phyloP scores from a whole-genome alignment of 208 protist genomes.

The Leishmania arabica region DNA sequence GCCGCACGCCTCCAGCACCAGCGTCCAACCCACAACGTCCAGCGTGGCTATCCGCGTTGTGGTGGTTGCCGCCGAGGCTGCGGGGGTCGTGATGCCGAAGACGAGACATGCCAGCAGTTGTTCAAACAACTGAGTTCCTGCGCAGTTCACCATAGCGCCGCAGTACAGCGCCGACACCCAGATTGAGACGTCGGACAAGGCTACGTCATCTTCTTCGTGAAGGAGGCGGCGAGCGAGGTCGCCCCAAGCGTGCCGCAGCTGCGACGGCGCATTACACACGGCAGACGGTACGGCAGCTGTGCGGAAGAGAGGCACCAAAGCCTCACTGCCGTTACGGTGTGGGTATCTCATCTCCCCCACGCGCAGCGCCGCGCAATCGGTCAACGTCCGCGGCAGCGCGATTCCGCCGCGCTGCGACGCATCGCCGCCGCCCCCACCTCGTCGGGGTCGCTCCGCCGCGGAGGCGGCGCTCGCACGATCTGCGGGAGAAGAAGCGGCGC shows the following conservation, averaged over 20 bases:
- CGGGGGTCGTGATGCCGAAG: slow-evolving; percentile 9
- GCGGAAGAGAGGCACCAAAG: slow-evolving; percentile 10
- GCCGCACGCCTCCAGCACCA: slow-evolving; percentile 47
- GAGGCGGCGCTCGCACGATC: background rate
- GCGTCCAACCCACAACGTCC: slow-evolving; percentile 41
- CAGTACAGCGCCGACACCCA: slow-evolving; percentile 51
- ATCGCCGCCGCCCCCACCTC: background rate
- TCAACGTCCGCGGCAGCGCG: slow-evolving; percentile 3
- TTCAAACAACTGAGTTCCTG: slow-evolving; percentile 57
- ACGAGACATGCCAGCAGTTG: slow-evolving; percentile 62
- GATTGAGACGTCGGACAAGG: slow-evolving; percentile 15
- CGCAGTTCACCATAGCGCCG: slow-evolving; percentile 52
- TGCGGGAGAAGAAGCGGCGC: background rate
- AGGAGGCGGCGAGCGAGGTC: slow-evolving; percentile 12
- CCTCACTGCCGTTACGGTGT: background rate
- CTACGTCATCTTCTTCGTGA: slow-evolving; percentile 10
- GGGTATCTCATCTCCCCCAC: slow-evolving; percentile 14
- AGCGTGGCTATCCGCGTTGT: background rate
- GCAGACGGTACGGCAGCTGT: background rate
- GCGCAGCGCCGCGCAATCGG: background rate
- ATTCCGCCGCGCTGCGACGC: background rate
- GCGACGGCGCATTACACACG: background rate
- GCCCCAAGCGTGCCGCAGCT: slow-evolving; percentile 22
- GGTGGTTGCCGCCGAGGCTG: background rate
- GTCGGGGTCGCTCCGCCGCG: background rate